Base-by-base conservation (phyloP, 192 early-diverging fungal genomes). In the Mortierella antarctica region DNA sequence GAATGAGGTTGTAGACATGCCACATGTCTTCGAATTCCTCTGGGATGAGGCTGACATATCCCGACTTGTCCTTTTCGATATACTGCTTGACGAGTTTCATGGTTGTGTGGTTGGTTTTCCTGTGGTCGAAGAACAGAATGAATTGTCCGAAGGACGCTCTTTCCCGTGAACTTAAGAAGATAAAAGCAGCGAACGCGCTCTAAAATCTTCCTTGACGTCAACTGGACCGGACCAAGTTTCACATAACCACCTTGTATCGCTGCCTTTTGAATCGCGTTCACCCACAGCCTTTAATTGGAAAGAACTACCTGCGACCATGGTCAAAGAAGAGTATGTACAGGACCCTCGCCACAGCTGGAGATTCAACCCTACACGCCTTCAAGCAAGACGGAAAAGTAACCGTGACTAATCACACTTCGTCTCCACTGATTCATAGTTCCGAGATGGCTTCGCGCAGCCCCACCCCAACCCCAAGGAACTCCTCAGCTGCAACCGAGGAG, bases 21-120 rank as follows among this genome's bases (percentile, higher is more conserved):
- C 98, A 99, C 94, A 99, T 96, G 83, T 99, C 98, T 68, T 99
- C 97, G 57, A 91, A 81, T 70, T 98, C 95, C 73, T 98, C 95
- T 1, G 97, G 92, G 48, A 89, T 86, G 51, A 99, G 86, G 4
- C 89, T 93, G 39, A 98, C 91, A 65, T 70, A 90, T 45, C 97
- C 97, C 39, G 93, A 94, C 23, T 65, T 62, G 81, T 92, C 89
- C 48, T 87, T 91, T 57, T 92, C 89, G 46, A 91, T 83, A 70
- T 51, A 62, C 61, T 84, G 65, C 42, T 74, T 64, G 23, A 81
- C 59, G 57, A 63, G 65, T 31, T 76, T 79, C 74, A 84, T 81
- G 48, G 56, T 64, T 20, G 74, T 65, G 85, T 96, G 91, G 82
- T 91, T n/a, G n/a, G 94, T 82, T 39, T n/a, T 56, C 31, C 40